Conservation (phyloP, 305 asterid genomes). For the Solanum aculeatissimum region DNA sequence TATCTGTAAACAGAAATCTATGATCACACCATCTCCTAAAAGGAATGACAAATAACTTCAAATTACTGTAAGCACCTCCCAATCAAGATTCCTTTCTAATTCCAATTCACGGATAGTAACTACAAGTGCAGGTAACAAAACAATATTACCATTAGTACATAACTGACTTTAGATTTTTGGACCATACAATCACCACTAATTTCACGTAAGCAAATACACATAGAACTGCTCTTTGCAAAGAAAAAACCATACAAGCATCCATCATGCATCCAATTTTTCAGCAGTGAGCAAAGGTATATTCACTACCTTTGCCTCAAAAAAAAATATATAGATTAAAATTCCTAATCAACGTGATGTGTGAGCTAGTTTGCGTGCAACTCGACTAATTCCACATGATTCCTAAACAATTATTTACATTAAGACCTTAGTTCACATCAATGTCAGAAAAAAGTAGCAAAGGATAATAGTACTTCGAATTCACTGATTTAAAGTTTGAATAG, state of each 20-base stretch:
- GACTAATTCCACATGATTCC: not conserved
- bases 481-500: not conserved
- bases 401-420: not conserved
- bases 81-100: not conserved
- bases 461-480: too few relatives aligned
- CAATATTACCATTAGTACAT: not conserved
- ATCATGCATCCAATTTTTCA: not conserved
- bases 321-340: not conserved
- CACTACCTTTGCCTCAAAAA: not conserved
- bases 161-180: not conserved
- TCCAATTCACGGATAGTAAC: not conserved
- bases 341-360: not conserved
- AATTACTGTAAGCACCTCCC: not conserved
- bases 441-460: not conserved
- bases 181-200: not conserved
- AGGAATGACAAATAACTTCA: not conserved
- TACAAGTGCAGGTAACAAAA: not conserved
- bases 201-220: not conserved
- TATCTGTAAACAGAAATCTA: not conserved
- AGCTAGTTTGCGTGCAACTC: too few relatives aligned
- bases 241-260: not conserved
- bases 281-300: not conserved
- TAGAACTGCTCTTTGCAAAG: not conserved
- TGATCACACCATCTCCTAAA: not conserved
- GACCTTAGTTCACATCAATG: not conserved